Base-by-base conservation (phyloP, 1,284 basidiomycete genomes). In the Testicularia cyperi region DNA sequence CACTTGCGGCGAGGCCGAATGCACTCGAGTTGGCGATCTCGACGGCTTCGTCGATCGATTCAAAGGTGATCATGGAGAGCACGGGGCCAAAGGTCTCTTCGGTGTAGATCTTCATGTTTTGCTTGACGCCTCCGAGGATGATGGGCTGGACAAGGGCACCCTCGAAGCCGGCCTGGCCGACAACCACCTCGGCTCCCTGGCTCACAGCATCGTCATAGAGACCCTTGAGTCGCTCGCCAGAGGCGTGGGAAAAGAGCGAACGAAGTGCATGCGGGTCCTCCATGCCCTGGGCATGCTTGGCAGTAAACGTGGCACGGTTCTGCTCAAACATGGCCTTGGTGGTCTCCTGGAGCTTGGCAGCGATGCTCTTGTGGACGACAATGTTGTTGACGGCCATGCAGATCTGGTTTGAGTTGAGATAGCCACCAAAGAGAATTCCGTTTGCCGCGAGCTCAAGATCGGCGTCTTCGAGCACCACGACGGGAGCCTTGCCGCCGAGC, bases 41-140 rank as follows among this genome's bases (percentile, higher is more conserved):
- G 18, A 82, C 70, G 2, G 84, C 82, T 41, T 72, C 86, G 46
- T 85, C 85, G 77, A 91, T 88, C 6, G 85, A 86, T 54, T 82
- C 82, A 79, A 94, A 94, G 51, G 80, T 83, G 29, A 85, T 86
- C 27, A 91, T 82, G 18, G 83, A 80, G 18, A 90, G 81, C 3
- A 92, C 89, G 12, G 88, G 88, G 1, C 88, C 89, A 77, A 91
- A 91, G 38, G 90, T 90, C 84, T 90, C 67, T 27, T 67, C 61
- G 1, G 32, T 38, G 41, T 54, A 67, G 39, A 70, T 60, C 20
- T 41, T 35, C 81, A 83, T 84, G 1, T 80, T 79, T 1, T 79
- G 77, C 33, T 78, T 81, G 16, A 83, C 81, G 13, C 79, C 80
- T 7, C 67, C 71, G 8, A 86, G 56, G 10, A 86, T 56, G 67